Conservation (phyloP, 129 eudicot species). For the Flaveria robusta region DNA sequence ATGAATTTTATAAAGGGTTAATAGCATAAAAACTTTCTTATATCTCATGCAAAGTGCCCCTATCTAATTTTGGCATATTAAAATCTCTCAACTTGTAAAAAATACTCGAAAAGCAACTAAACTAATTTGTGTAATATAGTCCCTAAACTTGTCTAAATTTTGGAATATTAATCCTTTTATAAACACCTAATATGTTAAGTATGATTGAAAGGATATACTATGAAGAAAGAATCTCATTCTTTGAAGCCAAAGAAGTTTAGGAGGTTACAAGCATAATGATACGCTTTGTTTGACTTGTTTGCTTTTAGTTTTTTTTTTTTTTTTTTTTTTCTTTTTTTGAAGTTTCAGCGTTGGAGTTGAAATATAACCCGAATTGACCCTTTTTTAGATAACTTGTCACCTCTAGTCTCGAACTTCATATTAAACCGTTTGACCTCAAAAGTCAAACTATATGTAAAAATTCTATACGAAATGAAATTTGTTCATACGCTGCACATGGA, state of each 20-base stretch:
- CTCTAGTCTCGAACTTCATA: not conserved
- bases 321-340: too few relatives aligned
- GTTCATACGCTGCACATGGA: constrained; percentile 92
- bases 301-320: not conserved
- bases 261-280: not conserved
- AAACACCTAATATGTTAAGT: not conserved
- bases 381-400: not conserved
- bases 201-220: not conserved
- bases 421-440: not conserved
- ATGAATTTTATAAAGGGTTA: not conserved
- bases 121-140: too few relatives aligned
- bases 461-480: not conserved
- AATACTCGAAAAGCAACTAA: too few relatives aligned
- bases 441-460: not conserved
- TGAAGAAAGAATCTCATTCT: not conserved
- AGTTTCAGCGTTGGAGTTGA: not conserved
- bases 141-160: too few relatives aligned
- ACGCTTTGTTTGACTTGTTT: not conserved
- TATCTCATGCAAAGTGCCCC: too few relatives aligned
- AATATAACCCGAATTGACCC: not conserved
- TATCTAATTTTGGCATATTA: too few relatives aligned
- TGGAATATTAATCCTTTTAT: too few relatives aligned
- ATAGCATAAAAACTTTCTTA: too few relatives aligned
- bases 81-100: too few relatives aligned
- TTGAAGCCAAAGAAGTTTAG: not conserved